A percentile compares a stretch with the other conserved stretches of the same genome.
phyloP scores from a whole-genome alignment of 306 rosid species.

The Rubus idaeus region DNA sequence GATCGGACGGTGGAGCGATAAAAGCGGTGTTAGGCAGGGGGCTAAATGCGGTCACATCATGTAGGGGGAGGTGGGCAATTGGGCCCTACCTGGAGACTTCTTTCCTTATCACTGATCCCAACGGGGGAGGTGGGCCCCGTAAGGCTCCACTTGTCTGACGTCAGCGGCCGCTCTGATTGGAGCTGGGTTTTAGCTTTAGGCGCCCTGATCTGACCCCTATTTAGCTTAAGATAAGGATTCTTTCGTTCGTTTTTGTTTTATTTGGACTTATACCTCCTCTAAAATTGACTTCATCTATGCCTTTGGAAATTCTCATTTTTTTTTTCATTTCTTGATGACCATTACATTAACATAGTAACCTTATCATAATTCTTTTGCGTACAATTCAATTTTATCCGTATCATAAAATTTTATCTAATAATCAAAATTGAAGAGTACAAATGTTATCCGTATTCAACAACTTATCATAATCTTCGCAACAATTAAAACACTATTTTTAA shows the following conservation, averaged over 20 bases:
- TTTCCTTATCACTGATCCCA: slow-evolving; percentile 61
- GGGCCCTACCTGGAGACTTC: slow-evolving; percentile 44
- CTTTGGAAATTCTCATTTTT: no score
- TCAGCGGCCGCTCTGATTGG: slow-evolving; percentile 34
- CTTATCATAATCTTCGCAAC: no score
- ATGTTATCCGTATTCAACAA: no score
- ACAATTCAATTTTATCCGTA: no score
- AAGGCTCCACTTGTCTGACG: slow-evolving; percentile 7
- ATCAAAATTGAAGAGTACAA: no score
- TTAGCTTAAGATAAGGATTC: neutral
- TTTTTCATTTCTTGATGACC: no score
- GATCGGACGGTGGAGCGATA: slow-evolving; percentile 45
- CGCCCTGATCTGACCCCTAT: neutral
- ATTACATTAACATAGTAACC: no score
- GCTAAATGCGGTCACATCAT: slow-evolving; percentile 1
- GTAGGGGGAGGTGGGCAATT: neutral
- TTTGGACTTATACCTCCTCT: neutral
- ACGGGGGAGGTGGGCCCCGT: slow-evolving; percentile 24
- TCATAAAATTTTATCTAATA: no score
- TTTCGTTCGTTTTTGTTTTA: neutral
- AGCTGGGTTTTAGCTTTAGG: slow-evolving; percentile 7
- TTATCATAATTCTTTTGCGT: no score
- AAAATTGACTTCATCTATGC: neutral
- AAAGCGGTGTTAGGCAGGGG: neutral
- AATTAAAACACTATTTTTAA: no score